Base-by-base conservation (phyloP, 169 alveolate species). In the Hammondia hammondi region DNA sequence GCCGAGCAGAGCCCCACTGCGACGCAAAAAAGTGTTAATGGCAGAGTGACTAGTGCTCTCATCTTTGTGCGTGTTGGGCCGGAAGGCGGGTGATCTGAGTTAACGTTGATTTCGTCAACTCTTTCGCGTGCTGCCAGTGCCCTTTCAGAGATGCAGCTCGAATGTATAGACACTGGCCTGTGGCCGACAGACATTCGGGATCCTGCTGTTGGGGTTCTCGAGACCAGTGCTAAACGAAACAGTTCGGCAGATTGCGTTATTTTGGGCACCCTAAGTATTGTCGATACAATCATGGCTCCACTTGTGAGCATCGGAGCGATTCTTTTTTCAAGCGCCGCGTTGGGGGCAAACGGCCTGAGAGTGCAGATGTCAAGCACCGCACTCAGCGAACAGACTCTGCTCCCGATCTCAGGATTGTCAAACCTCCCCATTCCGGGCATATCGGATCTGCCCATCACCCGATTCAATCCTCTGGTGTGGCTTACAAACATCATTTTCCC, bases 401-500 rank as follows among this genome's bases (percentile, higher is more conserved):
- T 67, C 35, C 77, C 77, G 77, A 29, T 67, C n/a, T 29, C 77
- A 29, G n/a, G 77, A 3, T 67, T 67, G 77, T 21, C n/a, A 21
- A 27, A 17, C 77, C 32, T 67, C 35, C 77, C 77, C n/a, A 21
- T 67, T 39, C 43, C 77, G 77, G n/a, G 77, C 9, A 14, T 67
- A 29, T 21, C n/a, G 32, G n/a, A 17, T 29, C 32, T 67, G 32
- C 77, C 77, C n/a, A 0, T 67, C 14, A n/a, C 90, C 27, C 9
- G 90, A n/a, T 43, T 82, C 90, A 82, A 91, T 37, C 46, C 81
- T 5, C 48, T 91, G 94, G 71, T 81, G 85, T 82, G 87, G 57
- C 84, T 91, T 43, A 81, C 94, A 17, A 91, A 91, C 43, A 29
- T 81, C 39, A 39, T 91, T 24, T 91, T 91, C 70, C 94, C 94